These are phyloP conservation scores for Nosema muscidifuracis DNA, from an alignment of 371 early-diverging fungal genomes.

Conservation along the genomic window DNA sequence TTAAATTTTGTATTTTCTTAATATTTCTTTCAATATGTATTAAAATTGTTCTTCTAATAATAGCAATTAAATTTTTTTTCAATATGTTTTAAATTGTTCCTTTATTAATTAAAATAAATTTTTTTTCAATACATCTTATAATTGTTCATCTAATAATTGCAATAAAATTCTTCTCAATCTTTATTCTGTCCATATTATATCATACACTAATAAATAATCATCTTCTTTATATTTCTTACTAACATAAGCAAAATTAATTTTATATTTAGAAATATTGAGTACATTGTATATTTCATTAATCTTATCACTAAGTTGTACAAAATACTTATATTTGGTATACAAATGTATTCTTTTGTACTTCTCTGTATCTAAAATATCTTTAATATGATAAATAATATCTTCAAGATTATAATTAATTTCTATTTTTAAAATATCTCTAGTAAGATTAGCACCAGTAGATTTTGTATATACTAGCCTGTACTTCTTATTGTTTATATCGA, in stretches of 20 bases:
- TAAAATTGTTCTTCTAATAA: no score
- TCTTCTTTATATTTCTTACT: conserved; percentile 7
- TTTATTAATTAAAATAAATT: no score
- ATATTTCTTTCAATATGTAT: no score
- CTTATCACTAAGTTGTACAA: conserved; percentile 9
- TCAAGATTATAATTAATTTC: conserved; percentile 18
- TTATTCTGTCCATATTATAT: no score
- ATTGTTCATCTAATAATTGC: no score
- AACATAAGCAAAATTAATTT: conserved; percentile 22
- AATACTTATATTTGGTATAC: conserved; percentile 31
- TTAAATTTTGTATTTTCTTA: no score
- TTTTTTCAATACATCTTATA: no score
- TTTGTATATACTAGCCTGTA: conserved; percentile 32
- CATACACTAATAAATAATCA: conserved; percentile 32
- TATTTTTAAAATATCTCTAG: conserved; percentile 14
- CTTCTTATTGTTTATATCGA: not conserved
- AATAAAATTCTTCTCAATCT: no score
- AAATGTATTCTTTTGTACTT: conserved; percentile 5
- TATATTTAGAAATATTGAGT: conserved; percentile 13
- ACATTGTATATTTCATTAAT: conserved; percentile 4
- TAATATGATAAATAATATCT: conserved; percentile 1
- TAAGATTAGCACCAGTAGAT: not conserved
- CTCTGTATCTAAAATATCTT: conserved; percentile 19
- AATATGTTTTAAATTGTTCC: no score
- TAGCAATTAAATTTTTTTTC: no score